Evolutionary conservation across 2,329 filamentous ascomycete species (phyloP).

Genomic region (Diaporthe aspalathi): DNA sequence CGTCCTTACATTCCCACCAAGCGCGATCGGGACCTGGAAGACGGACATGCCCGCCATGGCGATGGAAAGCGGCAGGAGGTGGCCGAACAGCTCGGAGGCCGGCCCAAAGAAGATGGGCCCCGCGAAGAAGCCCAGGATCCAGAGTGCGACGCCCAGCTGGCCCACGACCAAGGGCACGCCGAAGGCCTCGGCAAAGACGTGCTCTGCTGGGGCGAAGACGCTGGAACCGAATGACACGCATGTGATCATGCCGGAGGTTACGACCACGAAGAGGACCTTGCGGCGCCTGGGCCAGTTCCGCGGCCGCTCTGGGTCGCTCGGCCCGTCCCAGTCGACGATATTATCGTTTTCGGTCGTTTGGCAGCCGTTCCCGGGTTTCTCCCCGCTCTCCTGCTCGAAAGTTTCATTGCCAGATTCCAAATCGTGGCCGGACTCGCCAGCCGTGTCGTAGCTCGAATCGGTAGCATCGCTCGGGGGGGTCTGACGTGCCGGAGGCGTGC

Average conservation of each 20-base stretch:
- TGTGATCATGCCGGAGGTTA: conserved; percentile 38
- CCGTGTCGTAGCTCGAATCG: not conserved
- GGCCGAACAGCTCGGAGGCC: conserved; percentile 38
- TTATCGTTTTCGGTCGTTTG: not conserved
- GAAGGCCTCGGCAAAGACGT: conserved; percentile 36
- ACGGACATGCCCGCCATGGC: conserved; percentile 38
- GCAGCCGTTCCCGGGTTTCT: not conserved
- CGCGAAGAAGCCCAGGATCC: conserved; percentile 38
- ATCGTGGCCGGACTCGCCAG: not conserved
- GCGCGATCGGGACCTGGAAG: conserved; percentile 42
- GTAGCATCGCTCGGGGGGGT: not conserved
- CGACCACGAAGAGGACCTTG: conserved; percentile 39
- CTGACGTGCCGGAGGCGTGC: not conserved
- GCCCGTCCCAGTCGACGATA: conserved; percentile 41
- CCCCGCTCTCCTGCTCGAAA: not conserved
- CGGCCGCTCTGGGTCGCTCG: conserved; percentile 40
- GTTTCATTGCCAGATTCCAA: not conserved
- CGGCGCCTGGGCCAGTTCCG: conserved; percentile 38
- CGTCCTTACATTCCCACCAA: conserved; percentile 38
- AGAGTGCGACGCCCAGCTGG: conserved; percentile 39
- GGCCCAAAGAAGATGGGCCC: conserved; percentile 41
- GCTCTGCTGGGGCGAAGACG: conserved; percentile 40
- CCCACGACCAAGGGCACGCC: conserved; percentile 39
- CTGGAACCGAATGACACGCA: conserved; percentile 41
- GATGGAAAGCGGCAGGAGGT: conserved; percentile 37